These are phyloP conservation scores for Tranzscheliella williamsii DNA, from an alignment of 1,284 basidiomycete genomes.

Conservation along the genomic window DNA sequence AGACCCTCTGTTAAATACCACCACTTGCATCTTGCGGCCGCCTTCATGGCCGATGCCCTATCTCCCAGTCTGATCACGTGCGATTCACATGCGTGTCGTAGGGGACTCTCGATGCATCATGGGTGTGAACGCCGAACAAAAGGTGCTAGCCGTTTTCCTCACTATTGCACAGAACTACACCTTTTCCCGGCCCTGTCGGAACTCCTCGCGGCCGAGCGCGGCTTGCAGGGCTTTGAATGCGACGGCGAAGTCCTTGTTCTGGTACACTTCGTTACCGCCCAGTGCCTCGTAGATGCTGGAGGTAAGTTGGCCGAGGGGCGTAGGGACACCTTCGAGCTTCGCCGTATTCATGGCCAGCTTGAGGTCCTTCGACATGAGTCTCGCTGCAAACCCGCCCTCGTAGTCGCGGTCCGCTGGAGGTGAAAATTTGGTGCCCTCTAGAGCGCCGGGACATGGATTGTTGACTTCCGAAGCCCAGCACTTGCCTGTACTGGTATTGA, in stretches of 20 bases:
- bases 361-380: slow-evolving; percentile 46
- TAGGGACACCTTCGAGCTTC: slow-evolving; percentile 42
- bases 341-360: slow-evolving; percentile 51
- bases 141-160: background rate
- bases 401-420: slow-evolving; percentile 82
- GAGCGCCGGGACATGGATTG: slow-evolving; percentile 79
- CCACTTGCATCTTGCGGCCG: background rate
- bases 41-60: background rate
- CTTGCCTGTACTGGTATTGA: slow-evolving; percentile 59
- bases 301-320: slow-evolving; percentile 43
- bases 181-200: slow-evolving; percentile 21
- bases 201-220: slow-evolving; percentile 37
- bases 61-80: background rate
- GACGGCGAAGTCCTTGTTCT: slow-evolving; percentile 47
- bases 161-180: slow-evolving; percentile 1
- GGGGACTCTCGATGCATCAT: background rate
- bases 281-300: slow-evolving; percentile 45
- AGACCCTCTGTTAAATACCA: background rate
- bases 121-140: background rate
- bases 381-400: slow-evolving; percentile 65
- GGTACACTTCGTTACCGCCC: slow-evolving; percentile 40
- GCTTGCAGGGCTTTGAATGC: slow-evolving; percentile 49
- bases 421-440: slow-evolving; percentile 67
- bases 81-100: too few relatives aligned
- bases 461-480: slow-evolving; percentile 85